Percentiles rank a stretch among this genome's conserved stretches.
phyloP scores from a whole-genome alignment of 1,139 yeast genomes.

The Casaregolazyma suthepensis region DNA sequence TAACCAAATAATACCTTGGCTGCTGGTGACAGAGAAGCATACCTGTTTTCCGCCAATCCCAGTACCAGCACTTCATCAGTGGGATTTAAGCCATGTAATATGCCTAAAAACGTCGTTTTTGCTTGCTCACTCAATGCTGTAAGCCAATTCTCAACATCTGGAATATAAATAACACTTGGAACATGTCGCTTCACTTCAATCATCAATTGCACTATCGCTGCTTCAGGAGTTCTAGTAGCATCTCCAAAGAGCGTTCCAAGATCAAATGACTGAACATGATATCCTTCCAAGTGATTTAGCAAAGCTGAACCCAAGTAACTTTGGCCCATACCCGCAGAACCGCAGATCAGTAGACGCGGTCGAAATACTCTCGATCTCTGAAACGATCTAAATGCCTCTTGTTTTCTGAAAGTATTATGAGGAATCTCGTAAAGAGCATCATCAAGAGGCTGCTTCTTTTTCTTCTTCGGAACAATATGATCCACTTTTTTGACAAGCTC shows the following conservation, averaged over 20 bases:
- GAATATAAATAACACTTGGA: constrained; percentile 80
- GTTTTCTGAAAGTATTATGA: constrained; percentile 58
- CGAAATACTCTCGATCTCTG: constrained; percentile 66
- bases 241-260: constrained; percentile 75
- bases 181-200: constrained; percentile 86
- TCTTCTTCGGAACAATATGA: constrained; percentile 57
- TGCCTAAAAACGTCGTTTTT: constrained; percentile 62
- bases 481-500: constrained; percentile 47
- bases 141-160: constrained; percentile 77
- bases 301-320: constrained; percentile 80
- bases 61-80: constrained; percentile 72
- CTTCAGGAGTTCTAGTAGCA: constrained; percentile 76
- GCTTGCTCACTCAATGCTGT: constrained; percentile 63
- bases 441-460: constrained; percentile 54
- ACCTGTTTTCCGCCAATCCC: constrained; percentile 61
- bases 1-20: constrained; percentile 50
- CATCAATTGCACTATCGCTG: constrained; percentile 75
- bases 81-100: constrained; percentile 62
- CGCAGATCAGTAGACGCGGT: constrained; percentile 73
- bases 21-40: constrained; percentile 29
- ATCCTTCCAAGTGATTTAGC: constrained; percentile 79
- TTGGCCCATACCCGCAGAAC: constrained; percentile 82
- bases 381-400: constrained; percentile 51
- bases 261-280: constrained; percentile 82
- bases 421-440: constrained; percentile 66